Evolutionary conservation across 2,329 filamentous ascomycete species (phyloP).

Genomic region (Cyphellophora attinorum): DNA sequence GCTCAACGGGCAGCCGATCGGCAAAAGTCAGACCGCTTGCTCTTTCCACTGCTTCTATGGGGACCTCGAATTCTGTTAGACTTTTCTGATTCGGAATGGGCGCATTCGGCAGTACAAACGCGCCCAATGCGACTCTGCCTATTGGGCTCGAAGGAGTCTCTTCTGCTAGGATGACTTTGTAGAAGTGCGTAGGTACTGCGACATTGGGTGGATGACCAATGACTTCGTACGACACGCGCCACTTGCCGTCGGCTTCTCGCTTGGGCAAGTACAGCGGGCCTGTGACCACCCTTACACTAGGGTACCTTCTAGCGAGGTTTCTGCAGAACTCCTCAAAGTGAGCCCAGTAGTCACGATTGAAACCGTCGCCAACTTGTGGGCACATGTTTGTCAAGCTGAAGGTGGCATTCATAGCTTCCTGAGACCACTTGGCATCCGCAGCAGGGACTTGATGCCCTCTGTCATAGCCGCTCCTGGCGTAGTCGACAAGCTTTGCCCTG

Average conservation of each 20-base stretch:
- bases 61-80: slow-evolving; percentile 86
- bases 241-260: slow-evolving; percentile 73
- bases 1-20: slow-evolving; percentile 60
- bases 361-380: slow-evolving; percentile 93
- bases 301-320: slow-evolving; percentile 68
- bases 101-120: slow-evolving; percentile 92
- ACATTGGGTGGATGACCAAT: slow-evolving; percentile 90
- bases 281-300: slow-evolving; percentile 82
- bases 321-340: slow-evolving; percentile 98
- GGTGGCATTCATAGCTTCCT: slow-evolving; percentile 88
- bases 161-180: slow-evolving; percentile 97
- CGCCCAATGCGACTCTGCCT: slow-evolving; percentile 77
- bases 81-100: slow-evolving; percentile 79
- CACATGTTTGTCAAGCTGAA: slow-evolving; percentile 96
- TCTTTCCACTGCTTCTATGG: slow-evolving; percentile 82
- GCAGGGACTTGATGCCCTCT: slow-evolving; percentile 94
- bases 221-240: slow-evolving; percentile 90
- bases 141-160: slow-evolving; percentile 51
- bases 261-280: slow-evolving; percentile 88
- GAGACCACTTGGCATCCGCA: slow-evolving; percentile 91
- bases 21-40: slow-evolving; percentile 90
- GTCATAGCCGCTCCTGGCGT: slow-evolving; percentile 90
- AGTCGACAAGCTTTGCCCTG: slow-evolving; percentile 83
- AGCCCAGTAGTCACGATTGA: slow-evolving; percentile 98
- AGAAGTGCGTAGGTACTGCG: slow-evolving; percentile 96